Evolutionary conservation across 192 early-diverging fungal species (phyloP).

Genomic region (Gaertneriomyces sp.): DNA sequence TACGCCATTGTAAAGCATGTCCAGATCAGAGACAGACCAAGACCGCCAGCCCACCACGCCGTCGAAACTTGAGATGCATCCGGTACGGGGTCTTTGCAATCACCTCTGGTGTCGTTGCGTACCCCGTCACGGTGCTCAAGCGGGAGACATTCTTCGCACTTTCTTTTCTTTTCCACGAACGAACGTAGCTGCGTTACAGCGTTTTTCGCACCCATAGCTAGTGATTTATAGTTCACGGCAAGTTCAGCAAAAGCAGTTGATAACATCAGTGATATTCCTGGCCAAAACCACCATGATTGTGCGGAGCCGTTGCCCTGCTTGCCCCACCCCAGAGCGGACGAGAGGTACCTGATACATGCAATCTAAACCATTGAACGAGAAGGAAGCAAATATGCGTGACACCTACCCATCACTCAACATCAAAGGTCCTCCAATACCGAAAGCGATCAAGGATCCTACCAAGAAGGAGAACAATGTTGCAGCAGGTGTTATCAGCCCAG

Average conservation of each 20-base stretch:
- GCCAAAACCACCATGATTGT: slow-evolving; percentile 17
- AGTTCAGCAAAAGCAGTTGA: slow-evolving; percentile 4
- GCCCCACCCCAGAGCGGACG: slow-evolving; percentile 11
- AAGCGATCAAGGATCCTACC: background rate
- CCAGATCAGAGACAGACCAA: slow-evolving; percentile 55
- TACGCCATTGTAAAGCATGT: slow-evolving; percentile 29
- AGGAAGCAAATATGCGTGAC: background rate
- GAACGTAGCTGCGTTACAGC: background rate
- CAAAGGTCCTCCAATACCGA: background rate
- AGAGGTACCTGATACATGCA: slow-evolving; percentile 3
- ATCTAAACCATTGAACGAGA: background rate
- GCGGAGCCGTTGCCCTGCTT: slow-evolving; percentile 16
- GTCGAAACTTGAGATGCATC: slow-evolving; percentile 55
- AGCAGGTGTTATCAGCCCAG: background rate
- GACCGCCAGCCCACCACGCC: slow-evolving; percentile 59
- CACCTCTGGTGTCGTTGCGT: slow-evolving; percentile 15
- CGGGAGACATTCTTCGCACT: background rate
- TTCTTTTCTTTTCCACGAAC: background rate
- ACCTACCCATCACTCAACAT: slow-evolving; percentile 4
- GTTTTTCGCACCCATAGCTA: background rate
- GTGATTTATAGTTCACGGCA: background rate
- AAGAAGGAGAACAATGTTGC: slow-evolving; percentile 2
- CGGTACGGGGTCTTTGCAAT: slow-evolving; percentile 38
- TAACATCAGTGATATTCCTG: slow-evolving; percentile 7
- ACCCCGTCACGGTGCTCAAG: background rate